Evolutionary conservation across 345 rosid species (phyloP), one percentile per base, ranked within the genome.

Genomic region (Dovyalis caffra): DNA sequence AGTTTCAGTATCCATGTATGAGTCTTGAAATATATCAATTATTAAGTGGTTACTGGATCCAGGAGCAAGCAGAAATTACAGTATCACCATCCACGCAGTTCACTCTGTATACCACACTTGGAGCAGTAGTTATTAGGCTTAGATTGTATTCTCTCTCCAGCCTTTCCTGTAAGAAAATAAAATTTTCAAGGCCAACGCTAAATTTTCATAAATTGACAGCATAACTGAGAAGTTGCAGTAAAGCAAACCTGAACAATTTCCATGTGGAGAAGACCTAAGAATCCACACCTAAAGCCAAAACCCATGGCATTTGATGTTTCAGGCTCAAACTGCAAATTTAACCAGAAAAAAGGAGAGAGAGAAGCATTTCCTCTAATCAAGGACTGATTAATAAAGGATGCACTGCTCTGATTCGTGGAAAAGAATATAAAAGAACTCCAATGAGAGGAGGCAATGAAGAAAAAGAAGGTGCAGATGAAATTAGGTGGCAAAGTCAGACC

Each of bases 291-390:
- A 86, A 92, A 95, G 77, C 98, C 99, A 86, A 92, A 95, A 74
- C 99, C 99, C 99, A 95, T 95, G 75, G 99, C 99, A 83, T 86
- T 95, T 79, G 99, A 95, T 64, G 92, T 82, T 88, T 95, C 99
- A 31, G 99, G 99, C 85, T 95, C 99, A 83, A 95, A 95, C 98
- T 95, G 87, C 77, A 87, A 64, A 70, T 67, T 67, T 65, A 71
- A 49, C 74, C 77, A 47, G 82, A 69, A 77, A 66, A 47, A 70
- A 37, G 57, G 31, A 78, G n/a, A n/a, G n/a, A n/a, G n/a, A n/a
- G 47, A 62, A 69, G 21, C 23, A 71, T 49, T 70, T 11, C 35
- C 28, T 72, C 40, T 14, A 47, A 14, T 35, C 20, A 77, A 31
- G n/a, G 26, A 26, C 40, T 28, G 14, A n/a, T 32, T 32, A n/a